Evolutionary conservation across 345 rosid genomes (phyloP), one percentile per base, ranked within the genome.

Genomic region (Populus simonii): DNA sequence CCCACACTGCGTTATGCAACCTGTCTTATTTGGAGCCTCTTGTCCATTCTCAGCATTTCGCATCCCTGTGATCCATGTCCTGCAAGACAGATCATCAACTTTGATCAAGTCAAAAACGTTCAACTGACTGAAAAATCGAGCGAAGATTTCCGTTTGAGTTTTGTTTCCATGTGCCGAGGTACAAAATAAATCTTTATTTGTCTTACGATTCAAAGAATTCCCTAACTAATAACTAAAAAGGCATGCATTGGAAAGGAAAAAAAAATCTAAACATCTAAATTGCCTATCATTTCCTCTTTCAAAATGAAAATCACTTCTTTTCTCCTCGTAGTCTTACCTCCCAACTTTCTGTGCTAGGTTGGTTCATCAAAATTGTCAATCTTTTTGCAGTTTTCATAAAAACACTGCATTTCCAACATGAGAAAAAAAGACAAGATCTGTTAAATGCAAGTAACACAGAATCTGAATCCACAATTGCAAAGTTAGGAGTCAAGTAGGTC

Each of bases 1-100:
- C 39, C 74, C 39, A 31, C 61, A 41, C 20, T 15, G 9, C 20
- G 51, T 83, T 78, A 92, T 4, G 91, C 98, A 9, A 61, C 96
- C 93, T 3, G 90, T 81, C 85, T 93, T 92, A 69, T 79, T 86
- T 10, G 97, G 81, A 29, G 92, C 84, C 49, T 86, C 88, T 13
- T 93, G 84, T 69, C 92, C 92, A 36, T 80, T 94, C 66, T 90
- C 93, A 1, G 88, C 83, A 35, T 74, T 89, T 71, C 87, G 82
- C 45, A 89, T 86, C 43, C 92, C 94, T 1, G 91, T 84, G 68
- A 92, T 82, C 91, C 91, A 87, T 68, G 89, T 71, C 89, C 99
- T 96, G 87, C 83, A 77, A 67, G 65, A 65, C 23, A 76, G 73
- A 38, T 75, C 51, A 65, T 7, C 9, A 15, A n/a, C 51, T 77